Evolutionary conservation across 1,284 basidiomycete genomes (phyloP), one percentile per base, ranked within the genome.

Genomic region (Sanghuangporus sanghuang): DNA sequence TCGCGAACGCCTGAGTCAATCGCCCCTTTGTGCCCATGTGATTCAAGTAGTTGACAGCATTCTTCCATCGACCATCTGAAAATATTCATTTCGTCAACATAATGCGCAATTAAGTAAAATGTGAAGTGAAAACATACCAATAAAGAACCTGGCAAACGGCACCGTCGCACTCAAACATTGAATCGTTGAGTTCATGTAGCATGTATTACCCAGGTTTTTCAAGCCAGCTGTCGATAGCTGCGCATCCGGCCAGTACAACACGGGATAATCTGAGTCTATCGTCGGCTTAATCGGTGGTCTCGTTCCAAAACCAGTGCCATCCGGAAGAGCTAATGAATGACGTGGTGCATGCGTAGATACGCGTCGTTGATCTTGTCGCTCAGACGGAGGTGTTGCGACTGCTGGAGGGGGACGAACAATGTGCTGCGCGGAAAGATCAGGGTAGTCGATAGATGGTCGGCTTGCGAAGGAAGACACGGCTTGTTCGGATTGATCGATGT

Each of bases 121-220:
- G 46, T 58, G 23, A 70, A 74, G 16, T 46, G 7, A n/a, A n/a
- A 36, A 67, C 77, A 50, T 71, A 93, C 93, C 85, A 48, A 87
- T 90, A 73, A 98, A 97, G 77, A 94, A 97, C 57, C 87, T 81
- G 40, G 95, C 85, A 74, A 98, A 95, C 0, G 95, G 95, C 12
- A 90, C 85, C 0, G 95, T 96, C 0, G 94, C 95, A 71, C 88
- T 93, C 71, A 99, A 78, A 75, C 96, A 99, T 76, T 99, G 96
- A 23, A 99, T 85, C 3, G 95, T 96, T 36, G 96, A 93, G 75
- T 98, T 99, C 95, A 99, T 98, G 75, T 98, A 99, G 75, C 96
- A 99, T 1, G 97, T 99, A 75, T 99, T 98, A 39, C 96, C 97
- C 65, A 99, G 74, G 74, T 99, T 99, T 82, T 95, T 95, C 73